These are phyloP conservation scores for Cudoniella acicularis DNA, from an alignment of 495 filamentous ascomycete species.

Conservation along the genomic window DNA sequence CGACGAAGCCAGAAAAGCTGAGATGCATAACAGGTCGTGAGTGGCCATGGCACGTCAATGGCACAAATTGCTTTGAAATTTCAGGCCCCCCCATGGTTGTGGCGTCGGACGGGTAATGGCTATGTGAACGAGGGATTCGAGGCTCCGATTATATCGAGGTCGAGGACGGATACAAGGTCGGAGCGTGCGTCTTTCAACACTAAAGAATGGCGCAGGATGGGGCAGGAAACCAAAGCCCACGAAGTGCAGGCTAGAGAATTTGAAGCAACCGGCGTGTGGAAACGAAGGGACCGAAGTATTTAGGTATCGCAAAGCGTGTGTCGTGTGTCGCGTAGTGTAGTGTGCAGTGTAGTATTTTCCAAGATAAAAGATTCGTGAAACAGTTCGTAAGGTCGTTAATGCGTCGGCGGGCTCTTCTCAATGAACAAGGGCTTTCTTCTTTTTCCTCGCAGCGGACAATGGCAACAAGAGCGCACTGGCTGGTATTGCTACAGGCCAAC, in stretches of 20 bases:
- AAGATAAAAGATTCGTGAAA: slow-evolving; percentile 30
- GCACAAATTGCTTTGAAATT: slow-evolving; percentile 59
- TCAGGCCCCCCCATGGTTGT: slow-evolving; percentile 40
- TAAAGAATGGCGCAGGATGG: too few species aligned
- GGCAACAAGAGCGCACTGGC: slow-evolving; percentile 17
- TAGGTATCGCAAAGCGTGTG: background rate
- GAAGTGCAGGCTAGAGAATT: background rate
- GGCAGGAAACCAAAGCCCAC: too few species aligned
- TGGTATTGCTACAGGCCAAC: slow-evolving; percentile 22
- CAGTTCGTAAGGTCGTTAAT: slow-evolving; percentile 27
- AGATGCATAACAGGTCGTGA: slow-evolving; percentile 94
- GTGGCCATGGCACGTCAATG: slow-evolving; percentile 95
- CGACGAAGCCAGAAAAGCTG: slow-evolving; percentile 80
- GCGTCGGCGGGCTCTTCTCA: background rate
- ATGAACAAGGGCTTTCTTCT: slow-evolving; percentile 3
- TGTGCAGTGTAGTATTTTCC: slow-evolving; percentile 1
- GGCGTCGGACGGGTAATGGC: background rate
- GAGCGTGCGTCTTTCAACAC: background rate
- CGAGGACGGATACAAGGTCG: background rate
- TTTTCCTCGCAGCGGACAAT: slow-evolving; percentile 6
- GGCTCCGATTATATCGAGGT: background rate
- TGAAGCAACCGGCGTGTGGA: background rate
- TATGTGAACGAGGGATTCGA: slow-evolving; percentile 2
- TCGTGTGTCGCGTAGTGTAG: too few species aligned
- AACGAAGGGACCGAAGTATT: background rate